Conservation (phyloP, 805 yeast species). For the Suhomyces sp. region DNA sequence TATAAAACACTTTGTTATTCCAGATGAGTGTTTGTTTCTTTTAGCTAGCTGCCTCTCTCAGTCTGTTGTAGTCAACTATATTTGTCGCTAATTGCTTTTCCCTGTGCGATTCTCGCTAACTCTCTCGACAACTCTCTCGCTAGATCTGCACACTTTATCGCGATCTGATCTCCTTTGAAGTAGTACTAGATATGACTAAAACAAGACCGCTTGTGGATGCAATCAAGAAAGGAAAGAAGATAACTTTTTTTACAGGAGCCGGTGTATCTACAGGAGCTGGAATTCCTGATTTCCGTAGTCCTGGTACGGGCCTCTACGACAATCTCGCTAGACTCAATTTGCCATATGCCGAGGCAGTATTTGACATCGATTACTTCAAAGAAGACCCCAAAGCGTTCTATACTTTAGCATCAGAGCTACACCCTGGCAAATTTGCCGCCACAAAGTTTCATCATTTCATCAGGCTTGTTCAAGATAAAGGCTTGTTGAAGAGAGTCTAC, state of each 20-base stretch:
- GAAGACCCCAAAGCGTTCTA: constrained; percentile 82
- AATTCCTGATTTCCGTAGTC: constrained; percentile 92
- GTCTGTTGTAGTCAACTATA: too few species aligned
- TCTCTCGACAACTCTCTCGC: background rate
- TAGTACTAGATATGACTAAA: background rate
- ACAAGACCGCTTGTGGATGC: constrained; percentile 31
- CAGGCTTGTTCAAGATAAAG: constrained; percentile 62
- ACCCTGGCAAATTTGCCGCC: constrained; percentile 85
- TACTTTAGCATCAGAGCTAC: constrained; percentile 76
- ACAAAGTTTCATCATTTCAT: constrained; percentile 78
- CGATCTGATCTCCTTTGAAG: background rate
- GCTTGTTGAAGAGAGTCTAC: constrained; percentile 64
- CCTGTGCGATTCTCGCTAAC: background rate
- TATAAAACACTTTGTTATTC: too few species aligned
- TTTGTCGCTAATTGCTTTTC: background rate
- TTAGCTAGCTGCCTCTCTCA: too few species aligned
- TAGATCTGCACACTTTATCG: background rate
- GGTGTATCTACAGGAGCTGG: constrained; percentile 94
- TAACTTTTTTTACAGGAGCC: constrained; percentile 81
- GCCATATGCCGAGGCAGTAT: constrained; percentile 95
- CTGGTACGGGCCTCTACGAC: constrained; percentile 83
- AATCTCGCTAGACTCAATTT: constrained; percentile 69
- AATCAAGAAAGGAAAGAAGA: constrained; percentile 36
- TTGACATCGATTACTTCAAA: constrained; percentile 79
- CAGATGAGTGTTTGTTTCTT: too few species aligned